phyloP scores from a whole-genome alignment of 1,284 basidiomycete species.

The Naganishia sp. region DNA sequence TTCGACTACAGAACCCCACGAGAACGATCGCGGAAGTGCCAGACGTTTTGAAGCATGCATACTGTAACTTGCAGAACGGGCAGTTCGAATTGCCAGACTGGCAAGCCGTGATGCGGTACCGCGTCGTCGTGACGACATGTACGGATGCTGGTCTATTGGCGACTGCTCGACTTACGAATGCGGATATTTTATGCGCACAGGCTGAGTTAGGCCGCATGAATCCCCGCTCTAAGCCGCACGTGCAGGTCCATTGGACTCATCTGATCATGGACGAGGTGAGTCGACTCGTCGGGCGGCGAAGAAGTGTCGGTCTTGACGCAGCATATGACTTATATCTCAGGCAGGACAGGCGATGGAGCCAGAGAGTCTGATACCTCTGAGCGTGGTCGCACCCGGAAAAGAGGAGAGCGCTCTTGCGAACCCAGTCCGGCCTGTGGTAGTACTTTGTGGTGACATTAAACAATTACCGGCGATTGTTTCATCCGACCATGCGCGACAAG shows the following conservation, averaged over 20 bases:
- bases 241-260: slow-evolving; percentile 50
- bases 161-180: slow-evolving; percentile 44
- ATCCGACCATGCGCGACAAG: slow-evolving; percentile 41
- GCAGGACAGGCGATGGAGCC: slow-evolving; percentile 54
- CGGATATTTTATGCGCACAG: slow-evolving; percentile 43
- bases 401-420: slow-evolving; percentile 26
- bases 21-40: slow-evolving; percentile 53
- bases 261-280: slow-evolving; percentile 53
- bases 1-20: slow-evolving; percentile 48
- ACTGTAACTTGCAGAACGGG: slow-evolving; percentile 21
- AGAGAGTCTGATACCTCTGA: slow-evolving; percentile 47
- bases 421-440: slow-evolving; percentile 37
- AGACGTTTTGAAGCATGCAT: slow-evolving; percentile 38
- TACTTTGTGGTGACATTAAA: slow-evolving; percentile 51
- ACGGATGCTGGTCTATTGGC: slow-evolving; percentile 49
- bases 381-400: slow-evolving; percentile 42
- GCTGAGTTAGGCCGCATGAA: slow-evolving; percentile 32
- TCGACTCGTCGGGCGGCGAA: background rate
- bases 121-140: slow-evolving; percentile 49
- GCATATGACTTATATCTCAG: slow-evolving; percentile 24
- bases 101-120: slow-evolving; percentile 41
- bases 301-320: too few species aligned
- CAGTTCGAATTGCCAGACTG: slow-evolving; percentile 20
- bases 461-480: slow-evolving; percentile 53
- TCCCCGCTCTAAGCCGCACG: slow-evolving; percentile 26